Evolutionary conservation across 768 basidiomycete species (phyloP).

Genomic region (Termitomyces bulborhizus): DNA sequence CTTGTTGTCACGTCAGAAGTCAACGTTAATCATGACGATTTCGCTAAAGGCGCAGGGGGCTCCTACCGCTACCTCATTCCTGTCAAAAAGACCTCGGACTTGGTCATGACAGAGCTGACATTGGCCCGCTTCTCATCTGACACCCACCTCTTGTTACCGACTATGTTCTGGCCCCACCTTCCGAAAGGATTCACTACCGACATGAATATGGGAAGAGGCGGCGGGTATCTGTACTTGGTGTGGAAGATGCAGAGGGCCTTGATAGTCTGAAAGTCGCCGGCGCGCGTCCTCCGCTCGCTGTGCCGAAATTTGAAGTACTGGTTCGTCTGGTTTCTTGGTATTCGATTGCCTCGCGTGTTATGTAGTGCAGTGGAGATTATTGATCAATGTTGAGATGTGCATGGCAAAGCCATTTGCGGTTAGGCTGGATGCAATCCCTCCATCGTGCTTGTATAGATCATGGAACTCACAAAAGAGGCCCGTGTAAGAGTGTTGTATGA

Average conservation of each 20-base stretch:
- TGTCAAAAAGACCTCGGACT: neutral
- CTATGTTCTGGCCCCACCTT: neutral
- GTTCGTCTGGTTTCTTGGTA: neutral
- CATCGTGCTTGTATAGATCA: no score
- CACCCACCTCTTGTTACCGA: neutral
- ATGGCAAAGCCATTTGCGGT: no score
- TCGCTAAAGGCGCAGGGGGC: neutral
- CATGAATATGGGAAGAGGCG: neutral
- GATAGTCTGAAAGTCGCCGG: neutral
- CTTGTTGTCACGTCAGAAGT: neutral
- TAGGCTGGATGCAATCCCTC: no score
- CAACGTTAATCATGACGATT: neutral
- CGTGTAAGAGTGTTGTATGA: no score
- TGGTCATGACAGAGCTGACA: neutral
- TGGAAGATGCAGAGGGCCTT: conserved; percentile 1
- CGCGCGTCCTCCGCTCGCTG: no score
- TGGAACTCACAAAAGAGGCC: no score
- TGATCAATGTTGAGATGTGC: no score
- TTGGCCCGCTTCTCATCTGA: neutral
- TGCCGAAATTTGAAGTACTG: neutral
- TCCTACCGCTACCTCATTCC: neutral
- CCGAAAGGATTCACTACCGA: neutral
- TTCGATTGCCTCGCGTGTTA: neutral
- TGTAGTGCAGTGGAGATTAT: no score
- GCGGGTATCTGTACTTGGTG: neutral